Conservation (phyloP, 2,329 filamentous ascomycete genomes). For the Botrytis medusae region DNA sequence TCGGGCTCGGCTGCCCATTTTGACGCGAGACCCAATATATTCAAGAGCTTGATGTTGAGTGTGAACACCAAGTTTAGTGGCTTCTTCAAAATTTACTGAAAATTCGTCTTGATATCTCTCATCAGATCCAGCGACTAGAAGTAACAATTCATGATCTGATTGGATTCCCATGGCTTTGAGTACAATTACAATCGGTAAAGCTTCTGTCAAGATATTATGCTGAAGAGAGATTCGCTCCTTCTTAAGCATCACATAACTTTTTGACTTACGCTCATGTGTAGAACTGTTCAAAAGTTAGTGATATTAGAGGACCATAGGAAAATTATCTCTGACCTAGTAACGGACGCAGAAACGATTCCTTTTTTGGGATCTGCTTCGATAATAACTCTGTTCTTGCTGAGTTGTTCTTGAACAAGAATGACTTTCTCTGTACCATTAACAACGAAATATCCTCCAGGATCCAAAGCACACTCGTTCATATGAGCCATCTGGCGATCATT, state of each 20-base stretch:
- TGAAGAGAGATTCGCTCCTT: constrained; percentile 87
- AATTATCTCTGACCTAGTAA: constrained; percentile 59
- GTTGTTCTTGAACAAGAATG: constrained; percentile 94
- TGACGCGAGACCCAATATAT: constrained; percentile 82
- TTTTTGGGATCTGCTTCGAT: constrained; percentile 93
- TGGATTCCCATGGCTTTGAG: constrained; percentile 92
- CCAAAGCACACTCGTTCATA: constrained; percentile 92
- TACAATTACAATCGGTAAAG: constrained; percentile 91
- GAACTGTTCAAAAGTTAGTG: constrained; percentile 58
- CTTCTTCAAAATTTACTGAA: constrained; percentile 91
- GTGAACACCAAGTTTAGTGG: constrained; percentile 76
- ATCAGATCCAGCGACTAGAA: constrained; percentile 85
- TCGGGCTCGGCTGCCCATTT: constrained; percentile 70
- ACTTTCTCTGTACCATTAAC: constrained; percentile 98
- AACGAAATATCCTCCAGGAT: constrained; percentile 97
- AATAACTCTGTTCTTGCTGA: constrained; percentile 99
- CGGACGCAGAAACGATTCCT: constrained; percentile 89
- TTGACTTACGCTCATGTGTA: constrained; percentile 95
- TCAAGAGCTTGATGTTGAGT: constrained; percentile 96
- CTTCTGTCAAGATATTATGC: constrained; percentile 90
- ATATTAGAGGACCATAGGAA: neutral
- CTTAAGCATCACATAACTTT: constrained; percentile 92
- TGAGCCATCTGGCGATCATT: constrained; percentile 85
- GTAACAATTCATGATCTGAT: constrained; percentile 91
- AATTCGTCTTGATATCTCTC: constrained; percentile 92